Evolutionary conservation across 345 rosid genomes (phyloP).

Genomic region (Acer saccharum): DNA sequence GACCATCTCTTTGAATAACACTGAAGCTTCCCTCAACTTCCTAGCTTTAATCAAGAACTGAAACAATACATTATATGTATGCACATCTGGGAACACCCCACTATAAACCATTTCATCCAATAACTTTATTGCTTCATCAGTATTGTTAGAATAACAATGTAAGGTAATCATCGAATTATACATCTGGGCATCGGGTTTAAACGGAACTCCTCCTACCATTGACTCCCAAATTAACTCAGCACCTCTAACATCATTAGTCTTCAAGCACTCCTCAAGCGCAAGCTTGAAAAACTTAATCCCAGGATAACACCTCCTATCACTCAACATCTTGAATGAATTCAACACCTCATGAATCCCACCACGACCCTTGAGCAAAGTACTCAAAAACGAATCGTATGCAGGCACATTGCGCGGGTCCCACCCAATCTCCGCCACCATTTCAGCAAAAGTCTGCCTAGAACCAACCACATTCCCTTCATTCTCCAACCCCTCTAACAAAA

Average conservation of each 20-base stretch:
- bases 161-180: constrained; percentile 54
- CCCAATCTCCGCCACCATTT: constrained; percentile 54
- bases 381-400: constrained; percentile 51
- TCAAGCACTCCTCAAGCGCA: constrained; percentile 37
- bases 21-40: constrained; percentile 44
- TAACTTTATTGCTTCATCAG: constrained; percentile 38
- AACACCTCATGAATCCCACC: constrained; percentile 45
- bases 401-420: constrained; percentile 58
- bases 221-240: constrained; percentile 50
- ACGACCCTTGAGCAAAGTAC: constrained; percentile 45
- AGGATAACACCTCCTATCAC: constrained; percentile 42
- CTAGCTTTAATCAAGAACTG: constrained; percentile 41
- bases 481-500: constrained; percentile 68
- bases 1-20: constrained; percentile 50
- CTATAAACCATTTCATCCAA: constrained; percentile 54
- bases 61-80: constrained; percentile 50
- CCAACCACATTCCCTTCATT: constrained; percentile 43
- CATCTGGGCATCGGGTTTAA: constrained; percentile 47
- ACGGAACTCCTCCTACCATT: constrained; percentile 37
- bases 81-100: constrained; percentile 51
- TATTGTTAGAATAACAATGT: constrained; percentile 34
- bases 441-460: constrained; percentile 37
- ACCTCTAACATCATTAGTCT: constrained; percentile 31
- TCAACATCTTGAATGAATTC: constrained; percentile 34
- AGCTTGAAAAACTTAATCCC: constrained; percentile 44